Evolutionary conservation across 2,329 filamentous ascomycete genomes (phyloP).

Genomic region (Fusarium protoensiforme): DNA sequence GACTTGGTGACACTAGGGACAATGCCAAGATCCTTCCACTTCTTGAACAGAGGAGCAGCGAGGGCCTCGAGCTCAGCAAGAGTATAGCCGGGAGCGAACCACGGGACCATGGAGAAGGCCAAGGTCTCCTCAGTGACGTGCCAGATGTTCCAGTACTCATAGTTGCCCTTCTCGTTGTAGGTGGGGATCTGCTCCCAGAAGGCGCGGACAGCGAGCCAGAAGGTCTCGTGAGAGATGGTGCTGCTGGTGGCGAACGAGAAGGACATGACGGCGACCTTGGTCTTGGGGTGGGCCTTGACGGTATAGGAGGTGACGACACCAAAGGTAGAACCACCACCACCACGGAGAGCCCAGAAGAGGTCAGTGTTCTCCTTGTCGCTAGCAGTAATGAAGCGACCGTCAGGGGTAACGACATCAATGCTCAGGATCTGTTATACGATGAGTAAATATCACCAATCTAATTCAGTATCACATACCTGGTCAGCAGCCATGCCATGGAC

Average conservation of each 20-base stretch:
- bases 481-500: conserved; percentile 35
- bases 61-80: conserved; percentile 29
- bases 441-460: background rate
- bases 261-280: conserved; percentile 33
- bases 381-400: conserved; percentile 24
- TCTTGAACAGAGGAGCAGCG: conserved; percentile 17
- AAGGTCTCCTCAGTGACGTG: conserved; percentile 16
- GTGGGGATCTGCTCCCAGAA: conserved; percentile 27
- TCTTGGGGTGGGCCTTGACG: conserved; percentile 53
- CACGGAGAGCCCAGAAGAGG: conserved; percentile 54
- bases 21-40: conserved; percentile 29
- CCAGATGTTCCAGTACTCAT: conserved; percentile 38
- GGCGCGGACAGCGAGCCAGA: conserved; percentile 32
- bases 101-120: conserved; percentile 33
- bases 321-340: conserved; percentile 53
- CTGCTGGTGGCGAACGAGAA: conserved; percentile 32
- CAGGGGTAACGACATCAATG: conserved; percentile 15
- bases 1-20: conserved; percentile 11
- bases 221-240: conserved; percentile 16
- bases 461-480: conserved; percentile 17
- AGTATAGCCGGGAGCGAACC: conserved; percentile 36
- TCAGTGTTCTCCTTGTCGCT: conserved; percentile 29
- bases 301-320: conserved; percentile 47
- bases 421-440: conserved; percentile 16
- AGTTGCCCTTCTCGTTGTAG: conserved; percentile 33